Evolutionary conservation across 805 yeast genomes (phyloP), one percentile per base, ranked within the genome.

Genomic region (Teunomyces tritomae): DNA sequence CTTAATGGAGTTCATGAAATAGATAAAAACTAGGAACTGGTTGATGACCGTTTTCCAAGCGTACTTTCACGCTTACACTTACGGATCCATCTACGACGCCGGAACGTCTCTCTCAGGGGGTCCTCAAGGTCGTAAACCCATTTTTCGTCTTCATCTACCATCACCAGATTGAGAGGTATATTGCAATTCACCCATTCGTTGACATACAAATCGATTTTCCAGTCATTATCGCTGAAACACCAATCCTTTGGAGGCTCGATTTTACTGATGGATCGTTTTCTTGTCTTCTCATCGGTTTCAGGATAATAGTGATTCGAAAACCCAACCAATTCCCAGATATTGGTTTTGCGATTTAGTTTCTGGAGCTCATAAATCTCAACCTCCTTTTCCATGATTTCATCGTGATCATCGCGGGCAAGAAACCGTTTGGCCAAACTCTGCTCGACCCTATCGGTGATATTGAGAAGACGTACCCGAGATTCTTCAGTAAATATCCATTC

Each of bases 341-440:
- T 80, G 1, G 76, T 64, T 11, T 64, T 65, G 9, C 67, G 62
- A 57, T 77, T 74, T 53, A 78, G 71, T 51, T 67, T 67, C 53
- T 87, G 94, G 30, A 87, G 66, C 61, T 87, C 95, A 65, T 67
- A 89, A 1, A 86, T 77, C 57, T 84, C 89, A 13, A 84, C 80
- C 51, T 77, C 76, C 43, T 73, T 71, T 14, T 43, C 46, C 3
- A 27, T 46, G 26, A 45, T 51, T 17, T 50, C 47, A 4, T 46
- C 43, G n/a, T 50, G 47, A 8, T 37, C 48, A n/a, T 41, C 27
- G 17, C 10, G 26, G 10, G 36, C 37, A 28, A 34, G 45, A 34
- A 28, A 48, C 32, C 48, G 47, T 26, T 42, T 49, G 50, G 61
- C 45, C 14, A 70, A 49, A 17, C 62, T 57, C 17, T 58, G 57